These are phyloP conservation scores for Aspergillus unguis DNA, from an alignment of 2,329 filamentous ascomycete species.

Conservation along the genomic window DNA sequence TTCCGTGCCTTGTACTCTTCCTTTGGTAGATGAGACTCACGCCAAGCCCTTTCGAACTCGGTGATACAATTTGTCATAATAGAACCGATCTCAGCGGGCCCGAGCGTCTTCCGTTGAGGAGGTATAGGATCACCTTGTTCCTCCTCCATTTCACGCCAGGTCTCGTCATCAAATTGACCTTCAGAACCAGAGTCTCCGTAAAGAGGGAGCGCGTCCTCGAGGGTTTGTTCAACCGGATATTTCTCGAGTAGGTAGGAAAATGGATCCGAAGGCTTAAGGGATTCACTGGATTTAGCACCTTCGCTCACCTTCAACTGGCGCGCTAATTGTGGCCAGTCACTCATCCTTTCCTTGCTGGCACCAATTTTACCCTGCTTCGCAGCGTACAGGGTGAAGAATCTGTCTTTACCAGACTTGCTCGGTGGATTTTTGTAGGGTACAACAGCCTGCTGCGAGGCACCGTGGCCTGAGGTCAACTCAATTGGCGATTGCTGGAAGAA, in stretches of 20 bases:
- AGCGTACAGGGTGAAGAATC: slow-evolving; percentile 31
- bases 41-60: slow-evolving; percentile 55
- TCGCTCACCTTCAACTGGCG: not conserved
- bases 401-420: slow-evolving; percentile 11
- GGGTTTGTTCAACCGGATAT: slow-evolving; percentile 40
- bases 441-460: slow-evolving; percentile 23
- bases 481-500: slow-evolving; percentile 28
- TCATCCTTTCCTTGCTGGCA: slow-evolving; percentile 26
- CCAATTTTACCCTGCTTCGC: slow-evolving; percentile 21
- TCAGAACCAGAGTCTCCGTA: slow-evolving; percentile 56
- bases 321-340: slow-evolving; percentile 29
- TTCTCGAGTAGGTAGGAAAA: slow-evolving; percentile 41
- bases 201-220: slow-evolving; percentile 47
- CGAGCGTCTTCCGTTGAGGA: slow-evolving; percentile 34
- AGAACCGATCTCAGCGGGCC: slow-evolving; percentile 47
- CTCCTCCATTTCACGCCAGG: slow-evolving; percentile 60
- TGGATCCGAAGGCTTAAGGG: slow-evolving; percentile 15
- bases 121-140: slow-evolving; percentile 37
- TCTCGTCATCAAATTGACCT: slow-evolving; percentile 57
- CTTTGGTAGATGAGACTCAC: slow-evolving; percentile 54
- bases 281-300: not conserved
- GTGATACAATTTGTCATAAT: slow-evolving; percentile 56
- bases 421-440: slow-evolving; percentile 26
- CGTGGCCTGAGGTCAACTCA: slow-evolving; percentile 18
- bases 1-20: slow-evolving; percentile 55